phyloP scores from a whole-genome alignment of 345 rosid genomes.

The Linum usitatissimum region DNA sequence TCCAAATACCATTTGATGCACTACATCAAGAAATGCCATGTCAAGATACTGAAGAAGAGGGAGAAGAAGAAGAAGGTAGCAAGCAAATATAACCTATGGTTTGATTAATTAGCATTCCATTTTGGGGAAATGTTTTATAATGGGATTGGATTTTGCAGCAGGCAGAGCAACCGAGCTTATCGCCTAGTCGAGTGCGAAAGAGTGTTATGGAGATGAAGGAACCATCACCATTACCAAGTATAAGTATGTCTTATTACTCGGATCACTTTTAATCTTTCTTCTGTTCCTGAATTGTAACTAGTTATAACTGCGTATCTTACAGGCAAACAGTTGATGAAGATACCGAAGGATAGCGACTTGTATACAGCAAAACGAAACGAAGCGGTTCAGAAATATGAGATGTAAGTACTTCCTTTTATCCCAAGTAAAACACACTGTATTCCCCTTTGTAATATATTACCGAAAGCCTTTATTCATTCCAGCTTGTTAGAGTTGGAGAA shows the following conservation, averaged over 20 bases:
- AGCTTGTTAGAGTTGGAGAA: conserved; percentile 78
- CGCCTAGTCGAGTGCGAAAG: conserved; percentile 41
- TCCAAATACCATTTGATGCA: conserved; percentile 91
- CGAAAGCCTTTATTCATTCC: conserved; percentile 15
- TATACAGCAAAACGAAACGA: conserved; percentile 59
- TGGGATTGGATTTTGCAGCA: conserved; percentile 44
- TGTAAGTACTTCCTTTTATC: conserved; percentile 45
- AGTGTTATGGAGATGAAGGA: conserved; percentile 31
- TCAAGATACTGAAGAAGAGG: conserved; percentile 85
- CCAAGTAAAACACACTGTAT: no score
- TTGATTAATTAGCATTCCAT: conserved; percentile 17
- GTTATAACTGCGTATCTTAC: neutral
- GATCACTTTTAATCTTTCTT: neutral
- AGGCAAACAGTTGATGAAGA: conserved; percentile 61
- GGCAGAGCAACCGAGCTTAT: conserved; percentile 30
- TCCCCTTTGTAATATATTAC: neutral
- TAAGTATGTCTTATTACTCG: conserved; percentile 8
- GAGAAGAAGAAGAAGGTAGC: conserved; percentile 62
- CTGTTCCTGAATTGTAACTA: neutral
- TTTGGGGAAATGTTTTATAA: no score
- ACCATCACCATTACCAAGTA: conserved; percentile 32
- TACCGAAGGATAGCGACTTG: conserved; percentile 77
- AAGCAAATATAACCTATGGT: neutral
- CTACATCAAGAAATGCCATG: conserved; percentile 85
- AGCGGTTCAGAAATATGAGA: conserved; percentile 65